A percentile compares a stretch with the other conserved stretches of the same genome.
phyloP scores from a whole-genome alignment of 2,329 filamentous ascomycete species.

The Pestalotiopsis sp. region DNA sequence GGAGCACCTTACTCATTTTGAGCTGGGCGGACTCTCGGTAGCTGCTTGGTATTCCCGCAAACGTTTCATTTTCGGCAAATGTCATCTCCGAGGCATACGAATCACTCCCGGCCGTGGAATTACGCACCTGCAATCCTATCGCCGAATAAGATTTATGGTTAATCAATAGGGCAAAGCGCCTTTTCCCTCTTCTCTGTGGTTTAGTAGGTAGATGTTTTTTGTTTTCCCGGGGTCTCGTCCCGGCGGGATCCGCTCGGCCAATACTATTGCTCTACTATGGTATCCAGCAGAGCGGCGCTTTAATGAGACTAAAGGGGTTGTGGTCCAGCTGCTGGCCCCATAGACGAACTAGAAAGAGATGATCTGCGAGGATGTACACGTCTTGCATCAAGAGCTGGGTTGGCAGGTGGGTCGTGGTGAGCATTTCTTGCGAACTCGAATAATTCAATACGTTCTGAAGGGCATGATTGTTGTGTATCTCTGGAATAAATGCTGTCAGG shows the following conservation, averaged over 20 bases:
- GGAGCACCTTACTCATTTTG: slow-evolving; percentile 1
- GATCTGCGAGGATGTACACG: background rate
- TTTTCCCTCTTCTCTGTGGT: background rate
- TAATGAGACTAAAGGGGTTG: slow-evolving; percentile 1
- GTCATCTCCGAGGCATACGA: slow-evolving; percentile 12
- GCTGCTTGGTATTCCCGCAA: slow-evolving; percentile 6
- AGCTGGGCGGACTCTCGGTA: background rate
- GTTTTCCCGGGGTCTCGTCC: background rate
- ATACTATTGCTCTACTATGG: background rate
- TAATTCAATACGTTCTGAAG: background rate
- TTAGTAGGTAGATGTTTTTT: background rate
- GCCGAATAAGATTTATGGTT: background rate
- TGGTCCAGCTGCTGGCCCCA: background rate
- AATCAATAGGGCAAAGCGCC: slow-evolving; percentile 1
- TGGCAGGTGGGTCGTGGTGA: background rate
- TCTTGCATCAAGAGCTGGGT: background rate
- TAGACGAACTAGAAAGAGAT: background rate
- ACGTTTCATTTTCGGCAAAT: slow-evolving; percentile 8
- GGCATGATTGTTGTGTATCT: background rate
- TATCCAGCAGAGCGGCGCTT: background rate
- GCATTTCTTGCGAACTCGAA: background rate
- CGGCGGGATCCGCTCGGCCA: background rate
- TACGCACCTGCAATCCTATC: background rate
- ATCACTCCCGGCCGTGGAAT: slow-evolving; percentile 2
- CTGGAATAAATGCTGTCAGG: background rate